Base-by-base conservation (phyloP, 2,329 filamentous ascomycete genomes). In the Cladosporium sp. region DNA sequence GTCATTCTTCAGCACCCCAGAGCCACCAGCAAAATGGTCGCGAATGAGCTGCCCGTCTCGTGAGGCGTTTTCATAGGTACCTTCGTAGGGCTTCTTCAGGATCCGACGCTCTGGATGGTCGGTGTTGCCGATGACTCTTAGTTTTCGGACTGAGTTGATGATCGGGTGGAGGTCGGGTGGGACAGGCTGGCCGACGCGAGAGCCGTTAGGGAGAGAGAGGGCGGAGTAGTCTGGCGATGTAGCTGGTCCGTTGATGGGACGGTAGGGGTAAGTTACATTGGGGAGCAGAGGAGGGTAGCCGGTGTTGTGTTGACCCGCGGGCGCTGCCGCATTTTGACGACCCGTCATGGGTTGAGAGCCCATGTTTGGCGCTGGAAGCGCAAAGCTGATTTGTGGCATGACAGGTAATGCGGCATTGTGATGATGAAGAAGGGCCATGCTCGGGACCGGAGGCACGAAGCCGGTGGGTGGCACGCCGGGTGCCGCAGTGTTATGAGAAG, bases 1-100 rank as follows among this genome's bases (percentile, higher is more conserved):
- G 18, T 62, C 59, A n/a, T 15, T 34, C 59, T 41, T 62, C 18
- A 62, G n/a, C 38, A 49, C 15, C 3, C 59, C 59, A 4, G 59
- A 34, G 18, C 59, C 47, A 30, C 59, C 32, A 5, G 26, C n/a
- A 28, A 62, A 52, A 28, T 62, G 38, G n/a, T 49, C 47, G 34
- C 59, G 59, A 24, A 62, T 62, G 14, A 52, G 59, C 14, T 30
- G 59, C 12, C 14, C 6, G 21, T 32, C 32, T 30, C 26, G 15
- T 3, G 32, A 36, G 41, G 59, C 52, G 7, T 1, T 34, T 12
- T 55, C 15, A 30, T 55, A 55, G 1, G 52, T 21, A 1, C 30
- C 30, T 21, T 55, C 52, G 10, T 49, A 52, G 11, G 47, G 41
- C n/a, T 38, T 51, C 11, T 49, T 62, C 6, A 49, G 28, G 0